A percentile compares a stretch with the other conserved stretches of the same genome.
Conservation (phyloP, 2,329 filamentous ascomycete genomes). For the Bipolaris gigantea region DNA sequence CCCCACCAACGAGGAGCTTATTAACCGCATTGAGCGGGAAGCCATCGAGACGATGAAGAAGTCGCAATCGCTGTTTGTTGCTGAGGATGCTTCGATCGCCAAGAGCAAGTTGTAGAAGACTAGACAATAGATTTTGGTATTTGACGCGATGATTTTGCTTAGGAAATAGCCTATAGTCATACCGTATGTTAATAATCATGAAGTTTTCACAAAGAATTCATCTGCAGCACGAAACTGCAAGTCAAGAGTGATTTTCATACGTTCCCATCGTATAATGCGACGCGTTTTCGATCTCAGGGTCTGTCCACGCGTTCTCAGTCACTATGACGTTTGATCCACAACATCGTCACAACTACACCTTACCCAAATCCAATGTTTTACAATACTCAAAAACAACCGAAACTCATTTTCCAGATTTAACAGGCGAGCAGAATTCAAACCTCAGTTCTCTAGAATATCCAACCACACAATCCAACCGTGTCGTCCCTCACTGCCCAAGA, state of each 20-base stretch:
- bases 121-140: not conserved
- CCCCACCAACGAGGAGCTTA: constrained; percentile 51
- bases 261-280: not conserved
- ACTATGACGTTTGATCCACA: constrained; percentile 8
- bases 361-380: not conserved
- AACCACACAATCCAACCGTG: not conserved
- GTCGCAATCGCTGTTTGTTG: constrained; percentile 43
- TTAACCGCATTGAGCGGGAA: constrained; percentile 52
- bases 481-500: constrained; percentile 21
- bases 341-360: not conserved
- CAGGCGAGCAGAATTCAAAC: no score
- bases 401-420: not conserved
- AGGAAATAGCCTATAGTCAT: not conserved
- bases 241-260: not conserved
- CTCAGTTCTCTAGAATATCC: not conserved
- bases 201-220: not conserved
- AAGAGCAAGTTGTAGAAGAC: constrained; percentile 48
- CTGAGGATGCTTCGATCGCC: constrained; percentile 30
- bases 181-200: not conserved
- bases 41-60: constrained; percentile 48
- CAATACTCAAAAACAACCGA: not conserved
- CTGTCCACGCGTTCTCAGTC: constrained; percentile 1
- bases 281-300: not conserved
- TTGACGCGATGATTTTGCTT: not conserved
- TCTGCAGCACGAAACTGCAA: not conserved